phyloP scores from a whole-genome alignment of 140 eudicot genomes.

The Anethum foeniculum region DNA sequence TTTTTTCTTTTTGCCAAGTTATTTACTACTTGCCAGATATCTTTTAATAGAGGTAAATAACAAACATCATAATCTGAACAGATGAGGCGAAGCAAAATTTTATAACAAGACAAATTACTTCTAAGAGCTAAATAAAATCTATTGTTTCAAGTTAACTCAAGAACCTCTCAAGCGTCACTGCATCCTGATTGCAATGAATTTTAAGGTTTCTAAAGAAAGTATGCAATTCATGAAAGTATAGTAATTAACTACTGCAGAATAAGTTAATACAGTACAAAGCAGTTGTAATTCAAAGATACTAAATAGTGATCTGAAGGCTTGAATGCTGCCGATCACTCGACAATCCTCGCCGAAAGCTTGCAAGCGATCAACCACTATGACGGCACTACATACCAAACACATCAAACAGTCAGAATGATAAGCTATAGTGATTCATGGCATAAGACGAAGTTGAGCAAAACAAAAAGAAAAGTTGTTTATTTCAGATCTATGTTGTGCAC shows the following conservation, averaged over 20 bases:
- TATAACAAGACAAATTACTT: background rate
- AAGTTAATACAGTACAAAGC: background rate
- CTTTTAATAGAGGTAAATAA: too few relatives aligned
- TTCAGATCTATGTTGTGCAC: background rate
- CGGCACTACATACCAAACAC: conserved; percentile 7
- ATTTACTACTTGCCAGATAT: too few relatives aligned
- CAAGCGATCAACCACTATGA: background rate
- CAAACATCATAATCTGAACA: too few relatives aligned
- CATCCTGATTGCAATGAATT: background rate
- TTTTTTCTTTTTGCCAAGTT: too few relatives aligned
- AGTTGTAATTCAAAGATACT: background rate
- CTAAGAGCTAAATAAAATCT: background rate
- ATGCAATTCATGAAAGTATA: background rate
- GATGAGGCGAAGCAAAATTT: background rate
- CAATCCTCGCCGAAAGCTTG: background rate
- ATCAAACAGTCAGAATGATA: background rate
- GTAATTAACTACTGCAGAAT: background rate
- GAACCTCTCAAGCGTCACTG: background rate
- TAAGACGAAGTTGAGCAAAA: background rate
- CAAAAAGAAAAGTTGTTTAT: background rate
- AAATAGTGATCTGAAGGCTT: background rate
- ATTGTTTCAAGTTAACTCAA: background rate
- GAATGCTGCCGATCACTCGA: background rate
- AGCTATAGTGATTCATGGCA: background rate
- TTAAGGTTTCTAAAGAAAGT: background rate